A percentile compares a stretch with the other conserved stretches of the same genome.
Evolutionary conservation across 495 filamentous ascomycete genomes (phyloP).

Genomic region (Trichoderma orchidacearum): DNA sequence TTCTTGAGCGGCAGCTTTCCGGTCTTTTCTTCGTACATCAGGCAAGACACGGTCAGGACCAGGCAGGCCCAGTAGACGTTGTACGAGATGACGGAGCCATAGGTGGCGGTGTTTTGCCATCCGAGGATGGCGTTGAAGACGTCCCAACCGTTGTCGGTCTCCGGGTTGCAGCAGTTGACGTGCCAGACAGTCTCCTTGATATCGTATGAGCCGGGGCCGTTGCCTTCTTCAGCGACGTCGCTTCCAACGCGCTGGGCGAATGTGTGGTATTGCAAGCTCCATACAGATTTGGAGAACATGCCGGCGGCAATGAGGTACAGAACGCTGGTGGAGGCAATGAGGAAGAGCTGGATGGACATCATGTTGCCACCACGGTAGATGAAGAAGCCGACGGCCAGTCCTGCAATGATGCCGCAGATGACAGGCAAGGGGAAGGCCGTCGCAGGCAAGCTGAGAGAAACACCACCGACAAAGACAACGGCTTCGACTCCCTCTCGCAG

Average conservation of each 20-base stretch:
- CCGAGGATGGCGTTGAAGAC: slow-evolving; percentile 76
- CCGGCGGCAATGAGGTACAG: slow-evolving; percentile 61
- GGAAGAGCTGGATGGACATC: slow-evolving; percentile 48
- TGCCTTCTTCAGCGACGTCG: slow-evolving; percentile 46
- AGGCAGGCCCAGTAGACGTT: slow-evolving; percentile 75
- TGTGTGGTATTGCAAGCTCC: slow-evolving; percentile 35
- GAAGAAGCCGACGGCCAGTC: slow-evolving; percentile 39
- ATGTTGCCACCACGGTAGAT: slow-evolving; percentile 54
- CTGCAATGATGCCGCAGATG: slow-evolving; percentile 42
- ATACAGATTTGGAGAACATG: slow-evolving; percentile 50
- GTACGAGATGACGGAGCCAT: slow-evolving; percentile 72
- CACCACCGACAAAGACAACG: slow-evolving; percentile 59
- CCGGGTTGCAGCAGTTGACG: slow-evolving; percentile 59
- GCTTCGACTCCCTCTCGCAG: slow-evolving; percentile 58
- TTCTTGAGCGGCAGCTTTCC: slow-evolving; percentile 47
- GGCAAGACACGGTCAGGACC: slow-evolving; percentile 42
- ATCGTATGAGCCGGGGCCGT: slow-evolving; percentile 57
- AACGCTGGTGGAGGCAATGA: slow-evolving; percentile 55
- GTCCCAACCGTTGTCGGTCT: slow-evolving; percentile 74
- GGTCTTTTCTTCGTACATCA: slow-evolving; percentile 55
- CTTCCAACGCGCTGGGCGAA: slow-evolving; percentile 30
- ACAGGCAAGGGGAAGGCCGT: slow-evolving; percentile 51
- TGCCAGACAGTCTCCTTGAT: slow-evolving; percentile 52
- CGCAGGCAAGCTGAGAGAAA: slow-evolving; percentile 46
- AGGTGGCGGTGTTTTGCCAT: slow-evolving; percentile 83